Conservation (phyloP, 1,284 basidiomycete genomes). For the Ceratobasidium sp. region DNA sequence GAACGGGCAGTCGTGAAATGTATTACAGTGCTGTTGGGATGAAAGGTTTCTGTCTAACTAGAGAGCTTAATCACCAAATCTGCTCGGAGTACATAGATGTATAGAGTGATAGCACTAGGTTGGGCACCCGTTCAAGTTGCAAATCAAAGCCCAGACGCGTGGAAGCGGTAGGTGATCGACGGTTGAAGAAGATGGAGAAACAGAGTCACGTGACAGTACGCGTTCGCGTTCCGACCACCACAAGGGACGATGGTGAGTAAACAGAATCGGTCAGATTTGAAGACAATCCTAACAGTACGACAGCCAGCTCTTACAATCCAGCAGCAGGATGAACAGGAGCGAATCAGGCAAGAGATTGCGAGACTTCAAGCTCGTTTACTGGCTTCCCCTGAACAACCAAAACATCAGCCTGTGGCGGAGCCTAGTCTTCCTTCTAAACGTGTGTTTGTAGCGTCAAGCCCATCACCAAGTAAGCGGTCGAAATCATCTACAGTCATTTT, state of each 20-base stretch:
- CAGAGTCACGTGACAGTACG: conserved; percentile 27
- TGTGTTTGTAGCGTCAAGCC: conserved; percentile 44
- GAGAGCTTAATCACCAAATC: too few species aligned
- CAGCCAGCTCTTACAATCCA: conserved; percentile 13
- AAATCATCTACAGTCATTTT: not conserved
- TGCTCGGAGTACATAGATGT: too few species aligned
- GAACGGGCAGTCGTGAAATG: too few species aligned
- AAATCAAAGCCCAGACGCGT: too few species aligned
- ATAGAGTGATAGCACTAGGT: too few species aligned
- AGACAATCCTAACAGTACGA: not conserved
- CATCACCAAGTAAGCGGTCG: conserved; percentile 43
- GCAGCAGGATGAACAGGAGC: conserved; percentile 2
- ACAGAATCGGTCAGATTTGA: not conserved
- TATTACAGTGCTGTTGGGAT: too few species aligned
- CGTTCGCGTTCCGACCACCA: conserved; percentile 7
- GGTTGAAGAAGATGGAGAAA: too few species aligned
- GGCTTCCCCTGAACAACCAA: conserved; percentile 17
- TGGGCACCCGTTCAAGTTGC: too few species aligned
- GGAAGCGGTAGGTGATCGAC: too few species aligned
- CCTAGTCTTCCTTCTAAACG: conserved; percentile 16
- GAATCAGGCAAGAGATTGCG: conserved; percentile 35
- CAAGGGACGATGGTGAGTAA: conserved; percentile 14
- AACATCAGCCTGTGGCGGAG: not conserved
- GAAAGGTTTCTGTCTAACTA: too few species aligned
- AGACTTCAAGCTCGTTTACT: conserved; percentile 24